Evolutionary conservation across 202 grass and related monocot genomes (phyloP).

Genomic region (Carex arenaria): DNA sequence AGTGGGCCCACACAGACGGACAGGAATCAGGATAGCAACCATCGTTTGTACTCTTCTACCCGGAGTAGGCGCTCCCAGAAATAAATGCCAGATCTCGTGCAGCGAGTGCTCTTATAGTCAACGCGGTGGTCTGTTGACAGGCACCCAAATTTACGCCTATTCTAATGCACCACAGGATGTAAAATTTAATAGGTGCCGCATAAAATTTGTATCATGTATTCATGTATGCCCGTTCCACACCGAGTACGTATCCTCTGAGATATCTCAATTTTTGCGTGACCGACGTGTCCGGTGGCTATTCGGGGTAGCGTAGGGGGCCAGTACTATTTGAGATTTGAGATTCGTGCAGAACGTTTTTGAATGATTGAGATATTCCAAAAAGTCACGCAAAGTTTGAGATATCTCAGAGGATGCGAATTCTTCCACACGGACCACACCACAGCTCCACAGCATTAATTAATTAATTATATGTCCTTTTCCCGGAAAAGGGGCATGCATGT

Average conservation of each 20-base stretch:
- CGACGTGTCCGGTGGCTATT: too few species aligned
- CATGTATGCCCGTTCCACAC: neutral
- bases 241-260: too few species aligned
- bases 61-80: too few species aligned
- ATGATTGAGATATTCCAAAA: too few species aligned
- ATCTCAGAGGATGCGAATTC: too few species aligned
- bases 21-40: neutral
- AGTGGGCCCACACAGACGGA: neutral
- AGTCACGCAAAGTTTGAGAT: too few species aligned
- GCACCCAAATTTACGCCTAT: neutral
- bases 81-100: neutral
- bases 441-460: too few species aligned
- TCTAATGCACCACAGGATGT: neutral
- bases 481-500: neutral
- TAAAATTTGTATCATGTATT: neutral
- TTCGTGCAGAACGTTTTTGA: too few species aligned
- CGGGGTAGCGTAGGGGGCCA: too few species aligned
- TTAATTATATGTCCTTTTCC: neutral
- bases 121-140: neutral
- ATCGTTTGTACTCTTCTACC: neutral
- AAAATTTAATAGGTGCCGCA: neutral
- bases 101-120: neutral
- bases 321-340: too few species aligned
- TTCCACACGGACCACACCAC: too few species aligned
- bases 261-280: too few species aligned